Base-by-base conservation (phyloP, 305 asterid genomes). In the Fraxinus albicans region DNA sequence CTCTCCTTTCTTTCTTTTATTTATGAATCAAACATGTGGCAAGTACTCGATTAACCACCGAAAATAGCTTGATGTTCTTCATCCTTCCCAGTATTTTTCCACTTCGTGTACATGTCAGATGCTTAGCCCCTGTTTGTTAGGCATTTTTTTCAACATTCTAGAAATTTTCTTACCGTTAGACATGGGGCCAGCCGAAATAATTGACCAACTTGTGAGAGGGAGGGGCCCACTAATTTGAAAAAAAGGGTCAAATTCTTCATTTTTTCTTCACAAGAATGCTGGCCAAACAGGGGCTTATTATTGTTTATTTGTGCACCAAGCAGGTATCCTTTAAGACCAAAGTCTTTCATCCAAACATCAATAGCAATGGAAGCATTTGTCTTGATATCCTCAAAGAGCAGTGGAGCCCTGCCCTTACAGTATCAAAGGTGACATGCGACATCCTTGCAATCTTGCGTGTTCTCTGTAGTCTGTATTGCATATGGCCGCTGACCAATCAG, bases 351-450 rank as follows among this genome's bases (percentile, higher is more conserved):
- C 97, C 97, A 35, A 93, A 91, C 86, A 87, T 93, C 79, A 93
- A 93, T 89, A 90, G 93, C 85, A 93, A 89, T 75, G 96, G 96
- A 31, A 90, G 93, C 88, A 92, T 92, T 47, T 93, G 97, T 80
- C 93, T 93, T 67, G 97, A 93, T 81, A 93, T 93, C 80, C 93
- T 93, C 40, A 93, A 90, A 73, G 94, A 93, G 85, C 97, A 93
- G 83, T 93, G 94, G 97, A 93, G 97, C 87, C 97, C 96, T 80
- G 97, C 97, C 8, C 92, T 93, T 60, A 90, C 96, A 12, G 79
- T 92, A 65, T 93, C 97, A 3, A 93, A 93, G 97, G 97, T 92
- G 89, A 77, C 15, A 9, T 42, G 3, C 25, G 17, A 17, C 31
- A 44, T 75, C n/a, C 70, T 47, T 25, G 35, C 31, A 23, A 10